Evolutionary conservation across 2,329 filamentous ascomycete genomes (phyloP), one percentile per base, ranked within the genome.

Genomic region (Microdochium trichocladiopsis): DNA sequence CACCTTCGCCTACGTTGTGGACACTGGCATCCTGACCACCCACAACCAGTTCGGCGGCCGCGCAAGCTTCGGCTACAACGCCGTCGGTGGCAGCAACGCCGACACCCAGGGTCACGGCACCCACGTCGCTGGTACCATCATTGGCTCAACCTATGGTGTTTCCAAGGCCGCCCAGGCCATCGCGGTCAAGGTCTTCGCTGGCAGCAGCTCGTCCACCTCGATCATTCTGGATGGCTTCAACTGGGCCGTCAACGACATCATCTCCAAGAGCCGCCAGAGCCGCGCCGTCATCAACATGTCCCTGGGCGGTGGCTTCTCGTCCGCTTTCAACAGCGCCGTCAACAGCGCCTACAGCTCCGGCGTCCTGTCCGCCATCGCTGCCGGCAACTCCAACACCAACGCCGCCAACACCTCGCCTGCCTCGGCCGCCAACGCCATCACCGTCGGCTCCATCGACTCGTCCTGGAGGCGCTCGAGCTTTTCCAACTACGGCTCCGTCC

Each of bases 271-370:
- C 45, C 73, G 74, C 22, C 61, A 65, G 41, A 60, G 52, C 23
- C 69, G 69, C n/a, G 65, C 77, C 16, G 77, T 82, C 18, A 71
- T 80, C 53, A 78, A 72, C 67, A 75, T 83, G 75, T 81, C 76
- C 22, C 71, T 83, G 2, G 79, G 78, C 12, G 76, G 75, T 2
- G 52, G 60, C 25, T 63, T 60, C 53, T 77, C 74, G 1, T 55
- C 65, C 1, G 68, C 78, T 45, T 68, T 80, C 60, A 82, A 82
- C 69, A 61, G 59, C 33, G 76, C 77, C 47, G 70, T 82, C 18
- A 67, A 72, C 36, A 67, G 64, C 24, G 75, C 77, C 49, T 73
- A 72, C 59, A 58, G 60, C 22, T 60, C 63, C 2, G 79, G 78
- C 22, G 66, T 84, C 28, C 71, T 79, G 50, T 70, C 76, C 2